Conservation (phyloP, 192 early-diverging fungal genomes). For the Geranomyces variabilis region DNA sequence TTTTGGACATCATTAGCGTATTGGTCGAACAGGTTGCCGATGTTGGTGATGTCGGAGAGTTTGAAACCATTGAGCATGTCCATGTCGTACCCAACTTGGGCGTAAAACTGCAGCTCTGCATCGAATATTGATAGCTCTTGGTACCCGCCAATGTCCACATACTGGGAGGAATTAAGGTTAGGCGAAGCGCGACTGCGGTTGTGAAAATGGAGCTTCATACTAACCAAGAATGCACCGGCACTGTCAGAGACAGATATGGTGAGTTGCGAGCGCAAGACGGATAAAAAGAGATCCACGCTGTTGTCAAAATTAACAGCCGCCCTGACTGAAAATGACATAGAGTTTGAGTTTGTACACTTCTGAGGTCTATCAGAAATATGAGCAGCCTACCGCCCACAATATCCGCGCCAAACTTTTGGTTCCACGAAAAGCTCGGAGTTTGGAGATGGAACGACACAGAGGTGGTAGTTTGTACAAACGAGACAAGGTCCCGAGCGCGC, state of each 20-base stretch:
- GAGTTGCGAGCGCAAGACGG: neutral
- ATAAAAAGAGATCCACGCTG: neutral
- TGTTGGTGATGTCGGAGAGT: constrained; percentile 13
- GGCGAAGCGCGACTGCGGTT: neutral
- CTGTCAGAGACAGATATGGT: neutral
- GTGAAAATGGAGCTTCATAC: neutral
- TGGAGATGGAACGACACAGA: too few relatives aligned
- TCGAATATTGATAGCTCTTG: constrained; percentile 13
- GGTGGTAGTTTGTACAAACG: too few relatives aligned
- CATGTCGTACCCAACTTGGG: constrained; percentile 15
- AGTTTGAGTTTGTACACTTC: too few relatives aligned
- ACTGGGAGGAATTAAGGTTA: constrained; percentile 1
- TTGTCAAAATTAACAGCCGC: too few relatives aligned
- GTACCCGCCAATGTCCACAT: constrained; percentile 19
- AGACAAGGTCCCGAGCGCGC: too few relatives aligned
- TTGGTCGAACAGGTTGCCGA: too few relatives aligned
- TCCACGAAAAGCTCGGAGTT: too few relatives aligned
- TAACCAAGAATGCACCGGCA: neutral
- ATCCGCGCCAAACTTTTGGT: too few relatives aligned
- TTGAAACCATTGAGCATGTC: constrained; percentile 26
- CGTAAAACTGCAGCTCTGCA: neutral
- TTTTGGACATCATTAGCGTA: too few relatives aligned
- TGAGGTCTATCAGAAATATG: too few relatives aligned
- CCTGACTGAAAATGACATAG: too few relatives aligned
- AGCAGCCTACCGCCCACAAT: too few relatives aligned